These are phyloP conservation scores for Rhododendron simsii DNA, from an alignment of 148 eudicot species.

Conservation along the genomic window DNA sequence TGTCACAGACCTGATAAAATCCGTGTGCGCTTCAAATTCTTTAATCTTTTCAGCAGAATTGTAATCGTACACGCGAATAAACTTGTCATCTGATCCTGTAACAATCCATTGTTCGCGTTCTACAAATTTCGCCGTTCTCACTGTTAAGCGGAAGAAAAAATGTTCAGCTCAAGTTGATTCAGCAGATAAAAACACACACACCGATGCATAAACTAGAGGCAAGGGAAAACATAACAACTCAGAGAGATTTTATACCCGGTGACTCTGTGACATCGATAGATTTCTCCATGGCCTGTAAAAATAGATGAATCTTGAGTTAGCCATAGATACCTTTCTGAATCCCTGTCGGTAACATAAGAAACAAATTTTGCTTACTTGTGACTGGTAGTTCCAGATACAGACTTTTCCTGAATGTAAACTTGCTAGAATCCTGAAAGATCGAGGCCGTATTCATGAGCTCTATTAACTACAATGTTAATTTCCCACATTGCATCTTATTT, in stretches of 20 bases:
- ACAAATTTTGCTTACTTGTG: slow-evolving; percentile 35
- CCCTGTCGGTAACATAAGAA: too few relatives aligned
- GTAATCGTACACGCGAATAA: slow-evolving; percentile 50
- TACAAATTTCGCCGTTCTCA: slow-evolving; percentile 60
- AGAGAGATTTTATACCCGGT: slow-evolving; percentile 38
- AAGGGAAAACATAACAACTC: not conserved
- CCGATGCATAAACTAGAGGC: not conserved
- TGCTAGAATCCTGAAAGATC: slow-evolving; percentile 49
- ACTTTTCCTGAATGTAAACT: slow-evolving; percentile 61
- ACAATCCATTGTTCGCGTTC: slow-evolving; percentile 60
- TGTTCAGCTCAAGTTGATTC: not conserved
- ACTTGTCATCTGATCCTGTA: slow-evolving; percentile 60
- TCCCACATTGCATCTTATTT: too few relatives aligned
- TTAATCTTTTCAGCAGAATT: slow-evolving; percentile 60
- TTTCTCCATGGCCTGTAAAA: slow-evolving; percentile 46
- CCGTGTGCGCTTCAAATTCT: slow-evolving; percentile 68
- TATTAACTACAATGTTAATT: not conserved
- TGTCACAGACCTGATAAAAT: slow-evolving; percentile 68
- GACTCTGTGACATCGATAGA: slow-evolving; percentile 46
- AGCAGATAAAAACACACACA: not conserved
- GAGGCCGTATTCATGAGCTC: not conserved
- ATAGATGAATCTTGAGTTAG: not conserved
- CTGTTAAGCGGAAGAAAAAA: slow-evolving; percentile 19
- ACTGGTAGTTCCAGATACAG: slow-evolving; percentile 63
- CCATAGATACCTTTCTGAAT: not conserved